Percentiles rank a stretch among this genome's conserved stretches.
These are phyloP conservation scores for Novymonas esmeraldas DNA, from an alignment of 208 protist species.

Conservation along the genomic window DNA sequence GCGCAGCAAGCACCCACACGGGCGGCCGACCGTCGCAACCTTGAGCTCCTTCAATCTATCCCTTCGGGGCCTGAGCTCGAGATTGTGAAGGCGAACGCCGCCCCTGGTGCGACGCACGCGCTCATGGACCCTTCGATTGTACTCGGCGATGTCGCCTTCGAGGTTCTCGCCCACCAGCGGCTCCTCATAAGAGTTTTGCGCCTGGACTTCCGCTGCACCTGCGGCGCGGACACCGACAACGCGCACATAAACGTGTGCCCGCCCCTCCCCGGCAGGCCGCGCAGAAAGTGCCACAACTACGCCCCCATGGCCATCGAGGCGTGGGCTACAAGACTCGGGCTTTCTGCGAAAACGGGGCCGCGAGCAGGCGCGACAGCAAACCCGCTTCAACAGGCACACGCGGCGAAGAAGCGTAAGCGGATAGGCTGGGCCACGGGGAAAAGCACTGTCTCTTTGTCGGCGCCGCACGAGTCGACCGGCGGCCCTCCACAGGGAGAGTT, in stretches of 20 bases:
- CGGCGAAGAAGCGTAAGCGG: constrained; percentile 27
- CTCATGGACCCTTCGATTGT: constrained; percentile 32
- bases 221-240: constrained; percentile 14
- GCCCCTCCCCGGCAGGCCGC: constrained; percentile 4
- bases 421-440: constrained; percentile 15
- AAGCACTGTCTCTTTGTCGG: constrained; percentile 22
- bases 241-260: constrained; percentile 31
- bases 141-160: constrained; percentile 20
- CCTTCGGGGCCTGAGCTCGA: constrained; percentile 28
- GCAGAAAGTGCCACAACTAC: constrained; percentile 31
- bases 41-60: constrained; percentile 12
- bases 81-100: constrained; percentile 29
- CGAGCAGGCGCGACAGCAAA: constrained; percentile 4
- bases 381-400: constrained; percentile 8
- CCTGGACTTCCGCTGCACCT: constrained; percentile 11
- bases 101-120: constrained; percentile 24
- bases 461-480: constrained; percentile 35
- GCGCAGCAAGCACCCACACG: constrained; percentile 18
- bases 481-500: constrained; percentile 18
- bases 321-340: constrained; percentile 24
- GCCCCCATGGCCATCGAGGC: constrained; percentile 17
- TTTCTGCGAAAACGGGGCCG: constrained; percentile 14
- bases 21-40: constrained; percentile 9
- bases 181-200: constrained; percentile 25
- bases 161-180: constrained; percentile 20